Evolutionary conservation across 306 rosid genomes (phyloP), one percentile per base, ranked within the genome.

Genomic region (Mucuna pruriens): DNA sequence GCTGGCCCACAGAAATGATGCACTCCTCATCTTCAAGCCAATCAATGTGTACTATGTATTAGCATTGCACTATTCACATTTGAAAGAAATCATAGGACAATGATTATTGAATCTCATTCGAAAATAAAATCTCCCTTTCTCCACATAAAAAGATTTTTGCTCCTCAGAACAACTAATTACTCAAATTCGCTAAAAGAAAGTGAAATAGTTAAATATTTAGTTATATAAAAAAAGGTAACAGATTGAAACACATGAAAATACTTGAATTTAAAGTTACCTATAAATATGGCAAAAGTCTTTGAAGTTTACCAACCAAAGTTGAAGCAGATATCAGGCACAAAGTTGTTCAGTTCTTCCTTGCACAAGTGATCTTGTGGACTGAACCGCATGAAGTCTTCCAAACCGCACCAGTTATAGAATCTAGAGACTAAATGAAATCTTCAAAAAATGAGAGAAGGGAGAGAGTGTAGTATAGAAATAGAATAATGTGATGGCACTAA

Each of bases 331-430:
- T 60, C 71, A 2, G 44, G 45, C 25, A 5, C 40, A 44, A 61
- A 61, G 46, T 44, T 26, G 46, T 75, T 74, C 49, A 55, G 4
- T 55, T 23, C 69, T 57, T 44, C 45, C 60, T 76, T 44, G 80
- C 71, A 76, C 29, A 58, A 75, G 19, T 58, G 52, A 40, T 58
- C 25, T 39, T 57, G 69, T 23, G 79, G 40, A 22, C 55, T 74
- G 38, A 39, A 74, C 39, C 9, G 9, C 31, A 7, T 16, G 55
- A 55, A 54, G 58, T 39, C 51, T 66, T 22, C 17, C 10, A 39
- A 66, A 58, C 36, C 6, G 8, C 17, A 58, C 65, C 65, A 58
- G 33, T 25, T 12, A 23, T 60, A 13, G 39, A 54, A 58, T 58
- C 36, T 51, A 51, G 9, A n/a, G 58, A 57, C 6, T 57, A 22